phyloP scores from a whole-genome alignment of 768 basidiomycete genomes.

The Trametes gibbosa region DNA sequence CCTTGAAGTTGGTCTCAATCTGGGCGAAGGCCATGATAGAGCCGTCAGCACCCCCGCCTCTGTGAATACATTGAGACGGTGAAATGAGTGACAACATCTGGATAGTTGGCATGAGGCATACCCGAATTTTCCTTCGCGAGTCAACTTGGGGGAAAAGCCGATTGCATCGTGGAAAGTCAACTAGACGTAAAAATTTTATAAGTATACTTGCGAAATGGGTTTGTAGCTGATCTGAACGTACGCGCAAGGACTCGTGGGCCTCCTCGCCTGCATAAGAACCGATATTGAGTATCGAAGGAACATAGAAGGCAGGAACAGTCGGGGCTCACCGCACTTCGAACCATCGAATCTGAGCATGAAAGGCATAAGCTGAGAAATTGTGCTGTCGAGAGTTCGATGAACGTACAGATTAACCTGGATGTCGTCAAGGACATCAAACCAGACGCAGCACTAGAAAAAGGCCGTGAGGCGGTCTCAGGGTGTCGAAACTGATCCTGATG shows the following conservation, averaged over 20 bases:
- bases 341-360: neutral
- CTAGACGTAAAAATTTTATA: neutral
- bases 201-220: neutral
- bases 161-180: conserved; percentile 29
- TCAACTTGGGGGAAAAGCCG: conserved; percentile 14
- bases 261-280: conserved; percentile 34
- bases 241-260: conserved; percentile 27
- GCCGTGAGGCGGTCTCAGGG: too few species aligned
- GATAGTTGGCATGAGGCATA: neutral
- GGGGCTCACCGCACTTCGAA: neutral
- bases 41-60: conserved; percentile 36
- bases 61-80: neutral
- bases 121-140: conserved; percentile 13
- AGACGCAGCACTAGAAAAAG: conserved; percentile 4
- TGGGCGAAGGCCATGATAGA: conserved; percentile 46
- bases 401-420: conserved; percentile 34
- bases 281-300: neutral
- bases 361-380: neutral
- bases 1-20: conserved; percentile 41
- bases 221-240: neutral
- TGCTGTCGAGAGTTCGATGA: neutral
- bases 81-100: neutral
- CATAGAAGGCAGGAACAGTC: too few species aligned
- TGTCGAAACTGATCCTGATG: too few species aligned
- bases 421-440: conserved; percentile 39